These are phyloP conservation scores for Lotmaria passim DNA, from an alignment of 208 protist species.

Conservation along the genomic window DNA sequence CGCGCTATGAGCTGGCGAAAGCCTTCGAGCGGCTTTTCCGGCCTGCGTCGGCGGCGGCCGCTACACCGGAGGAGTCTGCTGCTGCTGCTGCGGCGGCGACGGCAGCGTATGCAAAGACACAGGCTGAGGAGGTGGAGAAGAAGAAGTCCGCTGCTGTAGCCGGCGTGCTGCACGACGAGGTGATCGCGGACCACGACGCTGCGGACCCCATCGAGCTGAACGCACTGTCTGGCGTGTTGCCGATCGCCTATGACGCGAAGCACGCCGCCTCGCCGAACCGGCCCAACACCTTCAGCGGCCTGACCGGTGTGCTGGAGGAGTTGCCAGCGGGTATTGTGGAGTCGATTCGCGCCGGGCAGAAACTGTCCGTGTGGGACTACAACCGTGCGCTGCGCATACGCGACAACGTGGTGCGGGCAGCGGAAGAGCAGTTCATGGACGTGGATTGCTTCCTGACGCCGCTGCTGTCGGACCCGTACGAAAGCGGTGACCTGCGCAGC, in stretches of 20 bases:
- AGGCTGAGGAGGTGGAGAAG: neutral
- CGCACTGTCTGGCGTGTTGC: constrained; percentile 6
- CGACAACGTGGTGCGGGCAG: constrained; percentile 79
- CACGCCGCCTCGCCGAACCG: constrained; percentile 24
- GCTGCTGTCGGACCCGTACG: constrained; percentile 78
- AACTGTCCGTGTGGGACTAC: constrained; percentile 63
- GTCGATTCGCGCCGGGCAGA: constrained; percentile 62
- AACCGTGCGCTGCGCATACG: constrained; percentile 74
- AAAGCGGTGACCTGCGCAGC: constrained; percentile 65
- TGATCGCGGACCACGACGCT: neutral
- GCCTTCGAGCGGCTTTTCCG: constrained; percentile 62
- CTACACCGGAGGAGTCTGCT: constrained; percentile 17
- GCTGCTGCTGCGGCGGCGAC: constrained; percentile 11
- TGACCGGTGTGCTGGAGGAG: constrained; percentile 62
- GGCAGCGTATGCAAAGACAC: neutral
- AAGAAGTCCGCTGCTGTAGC: neutral
- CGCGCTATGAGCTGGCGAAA: constrained; percentile 73
- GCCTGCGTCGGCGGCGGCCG: constrained; percentile 14
- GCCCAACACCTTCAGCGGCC: constrained; percentile 31
- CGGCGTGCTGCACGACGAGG: neutral
- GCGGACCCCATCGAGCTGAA: neutral
- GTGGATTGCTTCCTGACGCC: constrained; percentile 84
- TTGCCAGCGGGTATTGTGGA: constrained; percentile 63
- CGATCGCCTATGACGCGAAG: constrained; percentile 11
- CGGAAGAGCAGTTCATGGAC: constrained; percentile 86